phyloP scores from a whole-genome alignment of 768 basidiomycete genomes.

The Russula sp. region DNA sequence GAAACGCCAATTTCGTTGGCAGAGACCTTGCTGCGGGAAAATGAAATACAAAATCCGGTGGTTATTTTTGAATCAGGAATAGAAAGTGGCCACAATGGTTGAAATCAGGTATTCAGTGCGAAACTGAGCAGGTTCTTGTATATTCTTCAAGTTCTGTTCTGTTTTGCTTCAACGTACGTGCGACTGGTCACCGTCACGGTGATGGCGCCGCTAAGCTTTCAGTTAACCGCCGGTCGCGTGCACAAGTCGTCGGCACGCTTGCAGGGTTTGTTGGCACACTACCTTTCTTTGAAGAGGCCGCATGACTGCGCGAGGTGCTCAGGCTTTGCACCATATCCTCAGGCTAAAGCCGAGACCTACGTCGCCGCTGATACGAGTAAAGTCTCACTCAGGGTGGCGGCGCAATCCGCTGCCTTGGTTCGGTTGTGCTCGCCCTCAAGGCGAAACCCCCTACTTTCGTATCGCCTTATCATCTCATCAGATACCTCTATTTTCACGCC shows the following conservation, averaged over 20 bases:
- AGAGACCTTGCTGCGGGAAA: no score
- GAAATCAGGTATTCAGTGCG: no score
- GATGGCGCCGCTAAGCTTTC: background rate
- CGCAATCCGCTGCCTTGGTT: constrained; percentile 4
- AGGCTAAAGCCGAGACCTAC: background rate
- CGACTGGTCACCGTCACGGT: no score
- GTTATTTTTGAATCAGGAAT: no score
- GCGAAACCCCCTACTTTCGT: background rate
- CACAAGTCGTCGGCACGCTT: background rate
- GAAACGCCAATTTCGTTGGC: no score
- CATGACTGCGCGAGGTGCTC: constrained; percentile 10
- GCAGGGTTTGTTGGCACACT: background rate
- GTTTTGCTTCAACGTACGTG: no score
- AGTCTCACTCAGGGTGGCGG: background rate
- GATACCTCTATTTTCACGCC: background rate
- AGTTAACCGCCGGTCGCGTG: background rate
- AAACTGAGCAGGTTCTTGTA: no score
- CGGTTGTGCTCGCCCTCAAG: background rate
- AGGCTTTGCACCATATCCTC: background rate
- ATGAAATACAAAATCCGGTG: no score
- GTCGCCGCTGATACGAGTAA: constrained; percentile 6
- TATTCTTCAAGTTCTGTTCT: no score
- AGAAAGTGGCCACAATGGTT: no score
- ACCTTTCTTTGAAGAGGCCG: background rate
- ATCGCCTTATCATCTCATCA: background rate